Conservation (phyloP, 306 rosid genomes). For the Sindora glabra region DNA sequence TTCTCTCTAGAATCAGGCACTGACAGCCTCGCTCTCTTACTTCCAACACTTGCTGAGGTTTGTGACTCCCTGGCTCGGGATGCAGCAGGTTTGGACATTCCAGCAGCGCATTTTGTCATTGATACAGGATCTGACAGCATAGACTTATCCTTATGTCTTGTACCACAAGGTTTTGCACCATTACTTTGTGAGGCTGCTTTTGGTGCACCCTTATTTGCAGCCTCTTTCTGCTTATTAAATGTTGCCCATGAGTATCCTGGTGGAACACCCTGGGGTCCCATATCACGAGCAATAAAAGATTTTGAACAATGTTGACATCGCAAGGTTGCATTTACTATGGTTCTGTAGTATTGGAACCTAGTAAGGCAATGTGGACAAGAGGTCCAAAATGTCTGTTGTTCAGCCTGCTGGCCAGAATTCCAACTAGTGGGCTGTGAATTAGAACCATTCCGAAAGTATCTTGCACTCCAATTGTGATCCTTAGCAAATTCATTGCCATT, state of each 20-base stretch:
- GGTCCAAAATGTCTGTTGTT: constrained; percentile 64
- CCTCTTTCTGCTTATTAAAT: constrained; percentile 15
- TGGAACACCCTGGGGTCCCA: too few relatives aligned
- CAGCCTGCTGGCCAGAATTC: constrained; percentile 25
- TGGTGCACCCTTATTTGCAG: constrained; percentile 30
- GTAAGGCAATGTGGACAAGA: constrained; percentile 44
- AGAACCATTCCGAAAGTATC: constrained; percentile 24
- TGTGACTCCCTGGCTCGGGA: constrained; percentile 28
- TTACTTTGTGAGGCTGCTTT: constrained; percentile 28
- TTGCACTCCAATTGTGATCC: too few relatives aligned
- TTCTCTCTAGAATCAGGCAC: constrained; percentile 26
- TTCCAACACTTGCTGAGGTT: constrained; percentile 23
- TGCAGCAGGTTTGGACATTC: constrained; percentile 22
- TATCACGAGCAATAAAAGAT: constrained; percentile 41
- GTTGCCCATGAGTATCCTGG: too few relatives aligned
- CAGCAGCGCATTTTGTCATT: constrained; percentile 25
- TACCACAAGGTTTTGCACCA: constrained; percentile 14
- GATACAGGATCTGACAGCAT: constrained; percentile 1
- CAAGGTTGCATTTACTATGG: constrained; percentile 23
- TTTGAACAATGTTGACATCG: constrained; percentile 53
- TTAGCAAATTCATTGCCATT: too few relatives aligned
- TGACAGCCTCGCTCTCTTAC: constrained; percentile 43
- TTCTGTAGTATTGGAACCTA: constrained; percentile 47
- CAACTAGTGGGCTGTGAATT: constrained; percentile 23
- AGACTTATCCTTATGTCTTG: constrained; percentile 9